Conservation (phyloP, 139 green algal species). For the Edaphochlamys debaryana region DNA sequence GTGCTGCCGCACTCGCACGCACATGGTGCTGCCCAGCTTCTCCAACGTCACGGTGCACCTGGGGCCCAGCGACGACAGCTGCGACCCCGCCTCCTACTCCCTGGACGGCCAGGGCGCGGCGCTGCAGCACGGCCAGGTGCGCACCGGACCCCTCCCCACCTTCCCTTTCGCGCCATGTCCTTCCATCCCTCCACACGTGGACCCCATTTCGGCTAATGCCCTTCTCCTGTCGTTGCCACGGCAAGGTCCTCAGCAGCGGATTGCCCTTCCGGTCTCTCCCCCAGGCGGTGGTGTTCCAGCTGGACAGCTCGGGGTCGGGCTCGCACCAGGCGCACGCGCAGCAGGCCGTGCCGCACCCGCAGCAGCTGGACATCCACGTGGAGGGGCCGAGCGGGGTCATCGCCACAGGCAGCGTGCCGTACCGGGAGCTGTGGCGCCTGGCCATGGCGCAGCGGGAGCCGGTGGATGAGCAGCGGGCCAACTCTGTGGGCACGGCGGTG, state of each 20-base stretch:
- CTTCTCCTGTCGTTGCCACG: too few species aligned
- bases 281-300: constrained; percentile 17
- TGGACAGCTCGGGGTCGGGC: too few species aligned
- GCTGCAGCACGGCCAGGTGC: neutral
- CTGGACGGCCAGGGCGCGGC: constrained; percentile 11
- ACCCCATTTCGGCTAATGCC: too few species aligned
- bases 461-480: constrained; percentile 8
- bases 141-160: too few species aligned
- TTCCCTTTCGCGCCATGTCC: too few species aligned
- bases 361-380: constrained; percentile 16
- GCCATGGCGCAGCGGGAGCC: constrained; percentile 20
- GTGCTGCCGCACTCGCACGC: constrained; percentile 14
- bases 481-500: neutral
- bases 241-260: too few species aligned
- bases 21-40: neutral
- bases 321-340: neutral
- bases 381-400: neutral
- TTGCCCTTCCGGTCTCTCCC: too few species aligned
- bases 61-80: constrained; percentile 11
- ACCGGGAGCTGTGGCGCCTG: constrained; percentile 22
- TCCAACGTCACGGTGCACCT: constrained; percentile 7
- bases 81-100: neutral
- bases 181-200: too few species aligned
- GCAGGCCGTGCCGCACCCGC: neutral
- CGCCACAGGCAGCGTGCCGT: constrained; percentile 8